These are phyloP conservation scores for Candida ortonii DNA, from an alignment of 805 yeast genomes.

Conservation along the genomic window DNA sequence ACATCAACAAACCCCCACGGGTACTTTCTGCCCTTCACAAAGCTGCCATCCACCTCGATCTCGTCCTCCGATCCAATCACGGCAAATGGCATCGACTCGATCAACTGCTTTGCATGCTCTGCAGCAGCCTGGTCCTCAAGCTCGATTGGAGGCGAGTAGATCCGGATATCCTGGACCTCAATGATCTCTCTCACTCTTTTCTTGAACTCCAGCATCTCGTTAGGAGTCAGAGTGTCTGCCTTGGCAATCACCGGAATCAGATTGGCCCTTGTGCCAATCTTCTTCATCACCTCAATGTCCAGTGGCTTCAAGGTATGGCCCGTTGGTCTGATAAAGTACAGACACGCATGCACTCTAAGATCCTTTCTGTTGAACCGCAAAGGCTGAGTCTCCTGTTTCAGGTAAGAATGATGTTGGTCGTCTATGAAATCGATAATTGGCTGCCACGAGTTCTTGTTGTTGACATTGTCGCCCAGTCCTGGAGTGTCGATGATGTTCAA, in stretches of 20 bases:
- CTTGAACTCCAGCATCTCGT: conserved; percentile 67
- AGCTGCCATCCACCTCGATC: conserved; percentile 60
- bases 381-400: conserved; percentile 96
- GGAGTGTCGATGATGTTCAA: conserved; percentile 89
- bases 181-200: conserved; percentile 76
- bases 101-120: conserved; percentile 76
- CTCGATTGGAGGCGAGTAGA: conserved; percentile 82
- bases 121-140: conserved; percentile 70
- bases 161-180: conserved; percentile 77
- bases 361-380: conserved; percentile 63
- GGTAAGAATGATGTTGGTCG: conserved; percentile 82
- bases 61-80: conserved; percentile 75
- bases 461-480: conserved; percentile 88
- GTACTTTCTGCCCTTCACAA: conserved; percentile 76
- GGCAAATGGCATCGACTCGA: conserved; percentile 86
- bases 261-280: conserved; percentile 74
- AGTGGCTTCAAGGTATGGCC: conserved; percentile 85
- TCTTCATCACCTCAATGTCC: conserved; percentile 86
- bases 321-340: conserved; percentile 88
- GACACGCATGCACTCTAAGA: conserved; percentile 84
- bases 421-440: conserved; percentile 86
- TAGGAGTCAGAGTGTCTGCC: conserved; percentile 77
- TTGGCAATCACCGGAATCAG: conserved; percentile 87
- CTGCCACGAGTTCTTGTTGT: conserved; percentile 82
- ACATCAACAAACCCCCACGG: conserved; percentile 92